These are phyloP conservation scores for Arxiozyma slooffiae DNA, from an alignment of 1,139 yeast species.

Conservation along the genomic window DNA sequence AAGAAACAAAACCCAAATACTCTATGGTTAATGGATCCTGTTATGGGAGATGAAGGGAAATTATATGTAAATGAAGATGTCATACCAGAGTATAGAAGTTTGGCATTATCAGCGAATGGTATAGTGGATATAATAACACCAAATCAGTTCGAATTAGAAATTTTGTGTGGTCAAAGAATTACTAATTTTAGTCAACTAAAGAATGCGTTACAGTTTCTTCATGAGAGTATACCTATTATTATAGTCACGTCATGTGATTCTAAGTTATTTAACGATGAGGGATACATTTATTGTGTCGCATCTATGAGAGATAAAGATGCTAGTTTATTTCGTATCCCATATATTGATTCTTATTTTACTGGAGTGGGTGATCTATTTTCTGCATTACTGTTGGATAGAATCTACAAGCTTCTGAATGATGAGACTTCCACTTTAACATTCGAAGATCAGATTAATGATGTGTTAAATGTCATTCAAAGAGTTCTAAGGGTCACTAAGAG, in stretches of 20 bases:
- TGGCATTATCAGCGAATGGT: constrained; percentile 32
- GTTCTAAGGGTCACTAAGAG: constrained; percentile 22
- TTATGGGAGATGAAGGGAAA: constrained; percentile 67
- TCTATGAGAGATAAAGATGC: constrained; percentile 18
- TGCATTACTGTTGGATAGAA: constrained; percentile 49
- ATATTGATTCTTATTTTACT: constrained; percentile 57
- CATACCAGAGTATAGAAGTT: constrained; percentile 41
- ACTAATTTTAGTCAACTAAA: constrained; percentile 32
- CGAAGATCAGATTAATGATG: constrained; percentile 24
- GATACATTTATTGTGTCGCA: constrained; percentile 33
- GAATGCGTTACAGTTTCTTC: constrained; percentile 37
- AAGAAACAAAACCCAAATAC: constrained; percentile 20
- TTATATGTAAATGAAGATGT: constrained; percentile 53
- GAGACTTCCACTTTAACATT: constrained; percentile 5
- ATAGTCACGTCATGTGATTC: constrained; percentile 28
- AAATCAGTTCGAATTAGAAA: constrained; percentile 62
- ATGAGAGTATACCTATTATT: constrained; percentile 28
- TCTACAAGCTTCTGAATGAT: constrained; percentile 17
- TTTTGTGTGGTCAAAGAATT: constrained; percentile 41
- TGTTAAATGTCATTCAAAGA: constrained; percentile 25
- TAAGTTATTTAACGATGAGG: constrained; percentile 19
- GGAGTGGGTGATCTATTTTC: constrained; percentile 69
- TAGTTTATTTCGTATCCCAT: constrained; percentile 39
- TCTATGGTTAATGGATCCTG: constrained; percentile 56
- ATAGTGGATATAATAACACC: constrained; percentile 56